phyloP scores from a whole-genome alignment of 257 asterid species.

The Penstemon davidsonii region DNA sequence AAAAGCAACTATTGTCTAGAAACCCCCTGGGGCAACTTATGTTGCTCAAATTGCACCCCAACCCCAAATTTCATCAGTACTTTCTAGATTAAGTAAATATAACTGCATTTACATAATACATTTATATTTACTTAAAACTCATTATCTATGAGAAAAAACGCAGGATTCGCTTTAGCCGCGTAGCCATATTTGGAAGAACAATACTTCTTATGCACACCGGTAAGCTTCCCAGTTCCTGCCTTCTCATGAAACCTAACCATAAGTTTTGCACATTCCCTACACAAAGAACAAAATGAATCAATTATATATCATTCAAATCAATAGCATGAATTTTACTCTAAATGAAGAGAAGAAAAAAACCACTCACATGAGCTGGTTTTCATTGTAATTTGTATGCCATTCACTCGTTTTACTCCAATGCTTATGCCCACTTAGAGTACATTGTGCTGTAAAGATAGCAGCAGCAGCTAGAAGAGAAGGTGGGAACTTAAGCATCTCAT shows the following conservation, averaged over 20 bases:
- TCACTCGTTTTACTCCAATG: constrained; percentile 74
- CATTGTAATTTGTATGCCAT: constrained; percentile 53
- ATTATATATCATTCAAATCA: not conserved
- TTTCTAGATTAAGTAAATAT: not conserved
- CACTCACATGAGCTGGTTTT: constrained; percentile 73
- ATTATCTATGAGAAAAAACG: constrained; percentile 46
- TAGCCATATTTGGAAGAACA: constrained; percentile 67
- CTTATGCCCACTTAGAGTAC: constrained; percentile 49
- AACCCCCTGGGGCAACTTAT: constrained; percentile 38
- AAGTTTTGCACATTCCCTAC: constrained; percentile 69
- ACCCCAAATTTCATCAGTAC: constrained; percentile 1
- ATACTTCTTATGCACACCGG: constrained; percentile 75
- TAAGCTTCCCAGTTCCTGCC: constrained; percentile 71
- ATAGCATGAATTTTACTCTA: too few relatives aligned
- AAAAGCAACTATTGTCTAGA: too few relatives aligned
- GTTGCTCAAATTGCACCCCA: constrained; percentile 35
- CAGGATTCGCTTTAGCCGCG: constrained; percentile 68
- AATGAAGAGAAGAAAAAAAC: not conserved
- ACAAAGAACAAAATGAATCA: not conserved
- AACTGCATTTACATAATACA: constrained; percentile 17
- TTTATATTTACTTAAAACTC: not conserved
- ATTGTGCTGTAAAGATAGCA: constrained; percentile 80
- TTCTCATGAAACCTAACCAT: constrained; percentile 70
- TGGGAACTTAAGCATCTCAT: constrained; percentile 72
- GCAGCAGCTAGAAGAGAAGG: constrained; percentile 92